Base-by-base conservation (phyloP, 805 yeast species). In the Ogataea zsoltii region DNA sequence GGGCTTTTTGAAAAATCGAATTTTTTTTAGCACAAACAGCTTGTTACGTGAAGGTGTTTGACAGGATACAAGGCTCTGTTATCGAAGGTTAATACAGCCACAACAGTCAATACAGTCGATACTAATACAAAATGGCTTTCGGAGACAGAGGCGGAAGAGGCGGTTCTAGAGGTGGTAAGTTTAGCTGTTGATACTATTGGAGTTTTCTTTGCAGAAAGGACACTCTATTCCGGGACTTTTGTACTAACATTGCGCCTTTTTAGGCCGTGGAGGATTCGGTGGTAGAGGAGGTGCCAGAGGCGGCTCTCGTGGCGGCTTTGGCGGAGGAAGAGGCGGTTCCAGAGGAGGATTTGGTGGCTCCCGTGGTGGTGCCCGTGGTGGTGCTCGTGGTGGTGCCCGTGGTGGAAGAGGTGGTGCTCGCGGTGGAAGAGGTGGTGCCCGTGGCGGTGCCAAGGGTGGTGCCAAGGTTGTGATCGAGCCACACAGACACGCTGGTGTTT, bases 401-500 rank as follows among this genome's bases (percentile, higher is more conserved):
- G 78, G 79, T 39, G 77, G 80, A 42, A 66, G 79, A 48, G 80
- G 86, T 46, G 80, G 83, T 49, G 73, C 75, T 37, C 69, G 81
- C 48, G 82, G 86, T 49, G 82, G 88, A 41, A 61, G 77, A 51
- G 76, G 87, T 59, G 69, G 85, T 54, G 90, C 87, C 63, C 60
- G 82, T 51, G 92, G 91, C 56, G 95, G 94, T 70, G 91, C 92
- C 54, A 67, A 76, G 56, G 94, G 92, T 62, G 96, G 95, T 69
- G 96, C 97, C 62, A 94, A 87, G 78, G 98, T 92, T 59, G 88
- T 92, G 65, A 85, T 92, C 60, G 99, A 94, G 76, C 97, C 98
- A 62, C 99, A 94, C 75, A 87, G 97, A 77, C 98, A 94, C 69
- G 96, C 91, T 44, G 99, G 95, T 82, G 97, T 94, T 58, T 94